A percentile compares a stretch with the other conserved stretches of the same genome.
Conservation (phyloP, 148 eudicot species). For the Rhododendron griersonianum region DNA sequence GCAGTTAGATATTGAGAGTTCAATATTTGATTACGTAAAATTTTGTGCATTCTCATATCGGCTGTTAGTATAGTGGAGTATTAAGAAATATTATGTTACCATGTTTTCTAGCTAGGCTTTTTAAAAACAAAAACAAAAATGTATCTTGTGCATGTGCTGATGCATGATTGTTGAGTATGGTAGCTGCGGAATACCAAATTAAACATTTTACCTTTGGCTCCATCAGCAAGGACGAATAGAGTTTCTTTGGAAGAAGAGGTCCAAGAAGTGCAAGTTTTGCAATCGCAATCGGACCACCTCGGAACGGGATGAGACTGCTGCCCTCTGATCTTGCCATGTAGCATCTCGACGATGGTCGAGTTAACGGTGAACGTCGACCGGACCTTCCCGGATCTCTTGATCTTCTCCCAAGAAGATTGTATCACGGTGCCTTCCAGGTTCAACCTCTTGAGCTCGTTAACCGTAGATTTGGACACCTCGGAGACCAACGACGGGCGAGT, state of each 20-base stretch:
- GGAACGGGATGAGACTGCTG: conserved; percentile 43
- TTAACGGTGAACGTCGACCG: conserved; percentile 46
- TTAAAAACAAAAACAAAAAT: background rate
- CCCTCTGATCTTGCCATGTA: conserved; percentile 53
- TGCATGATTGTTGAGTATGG: background rate
- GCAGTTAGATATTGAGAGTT: too few species aligned
- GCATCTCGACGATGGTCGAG: conserved; percentile 66
- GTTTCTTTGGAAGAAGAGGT: conserved; percentile 48
- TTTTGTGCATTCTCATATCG: background rate
- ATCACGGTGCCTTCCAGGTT: background rate
- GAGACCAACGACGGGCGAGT: conserved; percentile 60
- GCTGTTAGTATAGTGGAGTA: too few species aligned
- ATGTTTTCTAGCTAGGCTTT: too few species aligned
- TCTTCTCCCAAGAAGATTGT: conserved; percentile 11
- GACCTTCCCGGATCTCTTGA: background rate
- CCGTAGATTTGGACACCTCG: conserved; percentile 52
- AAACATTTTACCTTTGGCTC: conserved; percentile 47
- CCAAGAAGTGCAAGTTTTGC: conserved; percentile 68
- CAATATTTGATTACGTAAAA: too few species aligned
- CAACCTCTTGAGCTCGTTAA: conserved; percentile 18
- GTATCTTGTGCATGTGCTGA: background rate
- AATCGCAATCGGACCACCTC: conserved; percentile 94
- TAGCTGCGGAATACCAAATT: background rate
- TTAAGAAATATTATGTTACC: too few species aligned
- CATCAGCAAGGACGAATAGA: conserved; percentile 55